Conservation (phyloP, 2,329 filamentous ascomycete species). For the Cadophora sp. region DNA sequence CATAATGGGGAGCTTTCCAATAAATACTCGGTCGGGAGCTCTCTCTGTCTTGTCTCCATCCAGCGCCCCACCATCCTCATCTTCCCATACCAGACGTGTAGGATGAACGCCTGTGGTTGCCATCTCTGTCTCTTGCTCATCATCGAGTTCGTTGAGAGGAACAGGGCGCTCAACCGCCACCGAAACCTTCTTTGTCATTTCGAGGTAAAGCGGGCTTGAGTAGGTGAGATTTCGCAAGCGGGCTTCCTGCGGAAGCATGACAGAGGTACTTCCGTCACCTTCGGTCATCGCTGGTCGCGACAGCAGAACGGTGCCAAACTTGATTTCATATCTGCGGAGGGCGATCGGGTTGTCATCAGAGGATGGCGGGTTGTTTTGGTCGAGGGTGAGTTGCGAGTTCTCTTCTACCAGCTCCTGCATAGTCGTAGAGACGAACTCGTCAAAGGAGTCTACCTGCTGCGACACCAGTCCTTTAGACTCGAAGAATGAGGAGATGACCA, state of each 20-base stretch:
- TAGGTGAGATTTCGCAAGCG: conserved; percentile 96
- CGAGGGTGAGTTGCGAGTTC: conserved; percentile 88
- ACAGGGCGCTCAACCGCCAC: conserved; percentile 80
- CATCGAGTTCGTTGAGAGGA: conserved; percentile 71
- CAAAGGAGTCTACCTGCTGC: conserved; percentile 97
- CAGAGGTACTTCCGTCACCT: conserved; percentile 85
- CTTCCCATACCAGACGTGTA: conserved; percentile 65
- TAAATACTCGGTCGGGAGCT: conserved; percentile 70
- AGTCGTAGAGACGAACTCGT: conserved; percentile 93
- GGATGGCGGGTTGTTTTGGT: conserved; percentile 84
- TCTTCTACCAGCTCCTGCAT: conserved; percentile 96
- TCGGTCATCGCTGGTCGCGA: conserved; percentile 91
- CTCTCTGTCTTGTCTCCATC: conserved; percentile 57
- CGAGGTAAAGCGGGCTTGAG: conserved; percentile 87
- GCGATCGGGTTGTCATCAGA: conserved; percentile 81
- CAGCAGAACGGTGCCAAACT: conserved; percentile 89
- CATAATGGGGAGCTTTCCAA: conserved; percentile 97
- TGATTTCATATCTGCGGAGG: conserved; percentile 91
- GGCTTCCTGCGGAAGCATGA: conserved; percentile 92
- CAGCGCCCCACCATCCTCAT: conserved; percentile 51
- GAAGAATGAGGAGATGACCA: conserved; percentile 96
- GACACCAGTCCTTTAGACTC: conserved; percentile 94
- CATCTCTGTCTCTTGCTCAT: conserved; percentile 64
- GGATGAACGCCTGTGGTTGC: conserved; percentile 62
- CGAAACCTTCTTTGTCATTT: conserved; percentile 84